phyloP scores from a whole-genome alignment of 1,284 basidiomycete genomes.

The Malassezia arunalokei region DNA sequence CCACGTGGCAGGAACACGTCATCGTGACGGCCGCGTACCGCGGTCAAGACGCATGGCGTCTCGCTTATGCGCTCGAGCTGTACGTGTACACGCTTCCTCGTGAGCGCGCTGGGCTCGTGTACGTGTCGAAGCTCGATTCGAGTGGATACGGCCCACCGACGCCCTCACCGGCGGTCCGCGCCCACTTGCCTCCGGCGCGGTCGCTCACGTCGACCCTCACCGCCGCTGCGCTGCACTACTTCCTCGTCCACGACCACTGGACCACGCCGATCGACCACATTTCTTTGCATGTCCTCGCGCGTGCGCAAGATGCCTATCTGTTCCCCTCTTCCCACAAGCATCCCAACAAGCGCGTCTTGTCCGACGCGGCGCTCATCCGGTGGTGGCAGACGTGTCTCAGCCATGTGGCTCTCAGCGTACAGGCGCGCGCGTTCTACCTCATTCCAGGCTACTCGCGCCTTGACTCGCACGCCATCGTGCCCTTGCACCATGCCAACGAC shows the following conservation, averaged over 20 bases:
- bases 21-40: constrained; percentile 21
- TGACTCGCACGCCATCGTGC: constrained; percentile 35
- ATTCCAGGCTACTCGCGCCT: constrained; percentile 33
- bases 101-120: constrained; percentile 63
- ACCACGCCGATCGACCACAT: constrained; percentile 22
- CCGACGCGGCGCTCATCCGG: constrained; percentile 66
- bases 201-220: constrained; percentile 56
- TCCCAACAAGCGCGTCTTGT: constrained; percentile 58
- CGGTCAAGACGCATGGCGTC: constrained; percentile 14
- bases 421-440: constrained; percentile 26
- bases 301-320: constrained; percentile 79
- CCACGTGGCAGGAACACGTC: constrained; percentile 23
- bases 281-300: constrained; percentile 71
- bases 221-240: constrained; percentile 58
- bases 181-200: background rate
- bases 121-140: constrained; percentile 86
- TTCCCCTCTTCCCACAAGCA: constrained; percentile 80
- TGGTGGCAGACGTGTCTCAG: constrained; percentile 65
- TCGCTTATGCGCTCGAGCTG: constrained; percentile 70
- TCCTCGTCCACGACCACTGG: constrained; percentile 53
- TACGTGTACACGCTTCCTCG: constrained; percentile 63
- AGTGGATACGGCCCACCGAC: constrained; percentile 58
- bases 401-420: constrained; percentile 14
- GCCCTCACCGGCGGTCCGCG: background rate
- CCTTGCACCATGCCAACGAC: constrained; percentile 9